phyloP scores from a whole-genome alignment of 257 asterid species.

The Capsicum rhomboideum region DNA sequence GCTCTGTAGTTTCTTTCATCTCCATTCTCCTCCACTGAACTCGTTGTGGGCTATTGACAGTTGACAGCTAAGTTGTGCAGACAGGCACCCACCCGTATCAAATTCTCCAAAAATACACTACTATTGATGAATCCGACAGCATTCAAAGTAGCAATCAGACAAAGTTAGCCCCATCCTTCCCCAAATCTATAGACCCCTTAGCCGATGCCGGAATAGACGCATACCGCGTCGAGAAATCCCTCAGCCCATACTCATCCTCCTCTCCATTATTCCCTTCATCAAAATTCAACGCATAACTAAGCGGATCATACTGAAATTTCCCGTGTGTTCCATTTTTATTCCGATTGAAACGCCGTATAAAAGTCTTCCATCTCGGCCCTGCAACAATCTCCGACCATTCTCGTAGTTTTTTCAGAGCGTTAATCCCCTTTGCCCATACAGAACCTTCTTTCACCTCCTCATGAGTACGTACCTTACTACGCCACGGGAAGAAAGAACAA shows the following conservation, averaged over 20 bases:
- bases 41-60: background rate
- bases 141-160: constrained; percentile 10
- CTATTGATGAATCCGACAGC: background rate
- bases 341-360: constrained; percentile 76
- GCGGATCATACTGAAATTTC: background rate
- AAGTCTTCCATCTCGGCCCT: constrained; percentile 85
- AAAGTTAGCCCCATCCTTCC: constrained; percentile 49
- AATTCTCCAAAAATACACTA: too few species aligned
- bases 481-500: constrained; percentile 7
- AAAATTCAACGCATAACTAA: background rate
- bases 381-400: constrained; percentile 92
- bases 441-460: constrained; percentile 8
- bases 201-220: constrained; percentile 39
- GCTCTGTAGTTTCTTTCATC: background rate
- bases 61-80: too few species aligned
- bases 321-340: background rate
- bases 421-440: constrained; percentile 41
- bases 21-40: background rate
- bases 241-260: constrained; percentile 35
- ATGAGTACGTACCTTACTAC: too few species aligned
- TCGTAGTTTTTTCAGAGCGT: constrained; percentile 49
- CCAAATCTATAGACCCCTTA: constrained; percentile 49
- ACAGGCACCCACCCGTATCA: too few species aligned
- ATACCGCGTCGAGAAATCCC: constrained; percentile 69
- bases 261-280: constrained; percentile 54